Conservation (phyloP, 1,139 yeast species). For the Pichia sp. region DNA sequence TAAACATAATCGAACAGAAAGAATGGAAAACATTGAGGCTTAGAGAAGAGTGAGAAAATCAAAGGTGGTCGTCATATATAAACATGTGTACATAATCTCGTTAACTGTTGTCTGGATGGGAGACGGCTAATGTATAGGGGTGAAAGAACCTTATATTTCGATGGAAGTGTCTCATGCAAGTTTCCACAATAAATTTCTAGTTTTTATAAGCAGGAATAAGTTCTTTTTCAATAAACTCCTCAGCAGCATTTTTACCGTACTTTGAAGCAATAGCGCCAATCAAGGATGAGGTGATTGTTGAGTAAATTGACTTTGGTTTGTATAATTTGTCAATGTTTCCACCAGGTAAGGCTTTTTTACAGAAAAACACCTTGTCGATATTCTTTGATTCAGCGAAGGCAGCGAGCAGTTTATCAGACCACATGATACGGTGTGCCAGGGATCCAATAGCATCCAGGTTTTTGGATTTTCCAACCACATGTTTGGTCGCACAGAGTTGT, state of each 20-base stretch:
- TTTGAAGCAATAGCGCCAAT: conserved; percentile 74
- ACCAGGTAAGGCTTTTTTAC: conserved; percentile 42
- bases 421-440: conserved; percentile 46
- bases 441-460: conserved; percentile 67
- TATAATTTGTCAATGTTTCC: conserved; percentile 48
- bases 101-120: not conserved
- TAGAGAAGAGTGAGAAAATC: not conserved
- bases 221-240: conserved; percentile 51
- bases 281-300: conserved; percentile 69
- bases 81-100: not conserved
- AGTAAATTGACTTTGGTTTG: conserved; percentile 49
- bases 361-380: conserved; percentile 59
- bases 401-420: conserved; percentile 49
- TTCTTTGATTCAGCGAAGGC: conserved; percentile 47
- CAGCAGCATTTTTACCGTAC: conserved; percentile 61
- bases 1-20: not conserved
- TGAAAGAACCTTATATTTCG: not conserved
- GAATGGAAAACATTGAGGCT: not conserved
- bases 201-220: conserved; percentile 28
- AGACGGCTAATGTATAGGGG: not conserved
- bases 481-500: conserved; percentile 53
- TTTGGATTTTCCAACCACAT: conserved; percentile 24
- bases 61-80: not conserved
- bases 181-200: not conserved
- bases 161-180: not conserved